Evolutionary conservation across 768 basidiomycete genomes (phyloP).

Genomic region (Mycena chlorophos): DNA sequence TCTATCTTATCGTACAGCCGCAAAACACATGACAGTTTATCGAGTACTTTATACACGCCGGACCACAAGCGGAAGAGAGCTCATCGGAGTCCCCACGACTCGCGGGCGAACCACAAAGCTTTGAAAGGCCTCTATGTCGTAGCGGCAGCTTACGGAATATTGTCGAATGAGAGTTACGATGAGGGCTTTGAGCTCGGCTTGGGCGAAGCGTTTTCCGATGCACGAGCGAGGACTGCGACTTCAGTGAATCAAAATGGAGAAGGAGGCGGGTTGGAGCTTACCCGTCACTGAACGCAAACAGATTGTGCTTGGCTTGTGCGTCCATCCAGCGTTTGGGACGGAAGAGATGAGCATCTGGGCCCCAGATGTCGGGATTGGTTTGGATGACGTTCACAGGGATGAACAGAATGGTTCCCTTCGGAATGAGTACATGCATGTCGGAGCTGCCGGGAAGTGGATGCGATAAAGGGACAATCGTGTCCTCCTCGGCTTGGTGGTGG

Average conservation of each 20-base stretch:
- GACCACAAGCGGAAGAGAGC: slow-evolving; percentile 57
- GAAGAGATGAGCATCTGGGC: slow-evolving; percentile 56
- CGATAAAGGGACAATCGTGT: slow-evolving; percentile 55
- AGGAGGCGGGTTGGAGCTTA: too few species aligned
- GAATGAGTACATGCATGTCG: slow-evolving; percentile 46
- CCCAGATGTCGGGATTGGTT: slow-evolving; percentile 55
- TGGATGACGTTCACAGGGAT: slow-evolving; percentile 63
- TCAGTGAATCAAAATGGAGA: slow-evolving; percentile 12
- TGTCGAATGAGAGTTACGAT: slow-evolving; percentile 51
- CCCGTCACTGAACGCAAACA: slow-evolving; percentile 64
- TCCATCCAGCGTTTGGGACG: slow-evolving; percentile 65
- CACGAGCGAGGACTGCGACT: slow-evolving; percentile 55
- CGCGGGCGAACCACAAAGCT: slow-evolving; percentile 67
- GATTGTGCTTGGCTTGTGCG: slow-evolving; percentile 38
- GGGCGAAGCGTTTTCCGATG: slow-evolving; percentile 59
- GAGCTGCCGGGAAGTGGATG: slow-evolving; percentile 48
- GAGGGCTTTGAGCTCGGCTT: slow-evolving; percentile 62
- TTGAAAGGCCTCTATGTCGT: slow-evolving; percentile 62
- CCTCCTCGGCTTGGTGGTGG: slow-evolving; percentile 60
- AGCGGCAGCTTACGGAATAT: slow-evolving; percentile 52
- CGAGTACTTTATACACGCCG: slow-evolving; percentile 34
- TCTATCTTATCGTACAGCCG: slow-evolving; percentile 5
- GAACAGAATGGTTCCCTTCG: slow-evolving; percentile 54
- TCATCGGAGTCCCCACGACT: slow-evolving; percentile 50
- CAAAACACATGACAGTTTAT: neutral